Evolutionary conservation across 2,329 filamentous ascomycete genomes (phyloP), one percentile per base, ranked within the genome.

Genomic region (Penicillium sp.): DNA sequence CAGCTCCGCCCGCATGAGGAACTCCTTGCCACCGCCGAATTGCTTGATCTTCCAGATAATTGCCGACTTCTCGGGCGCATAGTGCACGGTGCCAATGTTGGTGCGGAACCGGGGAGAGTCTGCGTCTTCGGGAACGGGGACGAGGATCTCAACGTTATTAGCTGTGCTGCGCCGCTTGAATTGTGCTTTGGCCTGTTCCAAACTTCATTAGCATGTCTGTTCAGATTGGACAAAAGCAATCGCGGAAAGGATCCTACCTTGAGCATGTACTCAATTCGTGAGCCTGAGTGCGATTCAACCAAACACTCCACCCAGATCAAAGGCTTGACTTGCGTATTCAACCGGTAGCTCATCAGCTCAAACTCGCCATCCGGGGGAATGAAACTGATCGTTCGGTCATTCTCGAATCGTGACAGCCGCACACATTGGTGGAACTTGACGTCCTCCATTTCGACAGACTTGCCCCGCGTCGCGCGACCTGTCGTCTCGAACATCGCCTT

Each of bases 41-140:
- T 99, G 94, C 81, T 99, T 99, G 75, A 99, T 99, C 81, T 99
- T 99, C 94, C 94, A 99, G 49, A 99, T 89, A 66, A 99, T 99
- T 56, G 93, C 93, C 60, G 90, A 95, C 70, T 96, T 93, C 75
- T 99, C 94, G 0, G 94, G 94, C 4, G 93, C 93, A 72, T 99
- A 99, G 77, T 99, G 94, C 12, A 99, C 94, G 27, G 89, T 91
- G 53, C 94, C 94, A 59, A 99, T 95, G 73, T 97, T 99, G 33
- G 94, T 99, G 51, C 94, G 86, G 84, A 99, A 99, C 43, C 94
- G 87, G 11, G 94, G 94, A 1, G 90, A 91, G 75, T 99, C 94
- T 58, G 94, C 94, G 72, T 99, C 94, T 73, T 99, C 94, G 22
- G 94, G 94, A 2, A 99, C 94, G 1, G 94, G 94, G 42, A 99